These are phyloP conservation scores for Candida suzukii DNA, from an alignment of 805 yeast genomes.

Conservation along the genomic window DNA sequence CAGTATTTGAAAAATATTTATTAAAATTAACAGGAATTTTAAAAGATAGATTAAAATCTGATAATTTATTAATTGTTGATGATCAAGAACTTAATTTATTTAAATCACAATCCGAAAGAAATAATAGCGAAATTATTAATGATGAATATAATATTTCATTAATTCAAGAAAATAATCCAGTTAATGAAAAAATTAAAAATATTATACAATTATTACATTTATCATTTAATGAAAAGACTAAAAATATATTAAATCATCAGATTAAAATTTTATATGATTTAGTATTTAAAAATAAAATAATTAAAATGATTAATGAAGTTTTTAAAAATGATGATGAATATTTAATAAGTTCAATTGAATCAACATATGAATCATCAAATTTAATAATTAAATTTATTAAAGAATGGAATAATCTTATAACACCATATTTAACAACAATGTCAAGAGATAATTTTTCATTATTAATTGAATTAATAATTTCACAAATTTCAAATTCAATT, in stretches of 20 bases:
- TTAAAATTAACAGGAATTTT: constrained; percentile 42
- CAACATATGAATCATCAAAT: constrained; percentile 10
- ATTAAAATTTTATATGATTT: constrained; percentile 32
- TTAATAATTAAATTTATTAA: constrained; percentile 42
- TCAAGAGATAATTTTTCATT: constrained; percentile 38
- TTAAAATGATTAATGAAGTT: constrained; percentile 26
- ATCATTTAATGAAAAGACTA: constrained; percentile 19
- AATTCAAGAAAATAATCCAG: constrained; percentile 5
- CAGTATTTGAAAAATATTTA: constrained; percentile 54
- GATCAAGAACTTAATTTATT: constrained; percentile 21
- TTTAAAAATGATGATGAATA: constrained; percentile 35
- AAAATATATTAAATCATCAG: constrained; percentile 36
- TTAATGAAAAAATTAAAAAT: constrained; percentile 15
- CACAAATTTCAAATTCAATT: constrained; percentile 45
- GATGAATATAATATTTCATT: constrained; percentile 13
- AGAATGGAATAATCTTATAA: constrained; percentile 58
- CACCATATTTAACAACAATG: constrained; percentile 46
- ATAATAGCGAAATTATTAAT: constrained; percentile 8
- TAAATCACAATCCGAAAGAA: constrained; percentile 16
- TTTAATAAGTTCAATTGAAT: constrained; percentile 15
- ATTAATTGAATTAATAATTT: constrained; percentile 43
- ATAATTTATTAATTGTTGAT: constrained; percentile 24
- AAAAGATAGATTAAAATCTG: constrained; percentile 15
- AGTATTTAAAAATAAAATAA: constrained; percentile 28
- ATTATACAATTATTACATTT: constrained; percentile 15